Evolutionary conservation across 2,329 filamentous ascomycete species (phyloP), one percentile per base, ranked within the genome.

Genomic region (Botrytis tulipae): DNA sequence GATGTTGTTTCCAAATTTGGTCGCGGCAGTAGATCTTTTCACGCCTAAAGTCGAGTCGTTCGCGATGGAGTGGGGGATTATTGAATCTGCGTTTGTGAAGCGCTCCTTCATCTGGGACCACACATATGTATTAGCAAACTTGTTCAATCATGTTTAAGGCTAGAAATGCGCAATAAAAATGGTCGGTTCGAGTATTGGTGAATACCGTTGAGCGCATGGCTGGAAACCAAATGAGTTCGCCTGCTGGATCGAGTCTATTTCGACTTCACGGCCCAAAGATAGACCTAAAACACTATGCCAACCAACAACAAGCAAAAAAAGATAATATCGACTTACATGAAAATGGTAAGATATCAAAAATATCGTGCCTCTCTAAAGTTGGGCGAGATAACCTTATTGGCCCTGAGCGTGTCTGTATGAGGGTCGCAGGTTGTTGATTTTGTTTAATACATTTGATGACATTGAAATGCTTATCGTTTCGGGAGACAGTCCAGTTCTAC

Each of bases 221-320:
- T 63, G 46, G 29, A 72, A 42, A 35, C 20, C 70, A 42, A 37
- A 42, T 46, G 60, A 35, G 37, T 67, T 67, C 25, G 42, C 37
- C 35, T 51, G 60, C 51, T 67, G 60, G 40, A 29, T 46, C 51
- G 40, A 72, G 71, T 68, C 40, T 72, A 48, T 51, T 48, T 72
- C 48, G 40, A 72, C 62, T 67, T 46, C 60, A 67, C 40, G 46
- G 37, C 62, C 71, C 62, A 68, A 65, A 63, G 51, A 67, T 12
- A 42, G 35, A 67, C 29, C 51, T 9, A 42, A 72, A 60, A 72
- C 62, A 42, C 51, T 68, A 10, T 35, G 40, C 29, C 40, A 72
- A 60, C 6, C n/a, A 60, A 70, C 54, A 61, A 70, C 20, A 46
- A 60, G 18, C 10, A 18, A 44, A 37, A 37, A 37, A 40, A 60